Evolutionary conservation across 2,329 filamentous ascomycete species (phyloP).

Genomic region (Pseudopithomyces maydicus): DNA sequence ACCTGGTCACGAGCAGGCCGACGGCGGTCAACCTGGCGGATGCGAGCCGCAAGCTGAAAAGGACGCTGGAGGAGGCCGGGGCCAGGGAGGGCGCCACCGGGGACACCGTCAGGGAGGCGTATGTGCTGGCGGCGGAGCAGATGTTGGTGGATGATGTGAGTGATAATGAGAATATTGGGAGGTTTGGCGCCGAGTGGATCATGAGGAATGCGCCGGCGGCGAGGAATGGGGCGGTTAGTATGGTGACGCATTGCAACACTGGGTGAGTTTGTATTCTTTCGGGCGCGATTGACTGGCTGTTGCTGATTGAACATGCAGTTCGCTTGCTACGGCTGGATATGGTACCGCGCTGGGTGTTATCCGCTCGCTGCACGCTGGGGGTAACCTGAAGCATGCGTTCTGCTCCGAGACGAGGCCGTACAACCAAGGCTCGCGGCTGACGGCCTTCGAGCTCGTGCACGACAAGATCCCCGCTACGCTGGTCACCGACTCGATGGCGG

Average conservation of each 20-base stretch:
- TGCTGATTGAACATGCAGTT: constrained; percentile 59
- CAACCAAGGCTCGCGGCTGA: constrained; percentile 94
- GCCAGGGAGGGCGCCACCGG: constrained; percentile 51
- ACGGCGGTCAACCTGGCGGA: constrained; percentile 95
- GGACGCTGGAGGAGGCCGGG: constrained; percentile 60
- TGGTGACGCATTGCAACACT: constrained; percentile 97
- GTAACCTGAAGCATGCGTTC: constrained; percentile 79
- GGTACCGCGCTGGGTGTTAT: constrained; percentile 95
- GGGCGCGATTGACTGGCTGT: not conserved
- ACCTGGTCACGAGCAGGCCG: constrained; percentile 85
- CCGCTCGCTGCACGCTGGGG: constrained; percentile 72
- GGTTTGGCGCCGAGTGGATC: constrained; percentile 84
- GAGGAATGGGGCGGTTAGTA: constrained; percentile 67
- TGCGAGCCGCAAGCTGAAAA: constrained; percentile 80
- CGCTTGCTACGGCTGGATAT: constrained; percentile 95
- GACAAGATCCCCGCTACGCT: constrained; percentile 90
- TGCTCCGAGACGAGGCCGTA: constrained; percentile 98
- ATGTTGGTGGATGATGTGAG: constrained; percentile 86
- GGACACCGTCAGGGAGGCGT: constrained; percentile 67
- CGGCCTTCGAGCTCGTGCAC: constrained; percentile 94
- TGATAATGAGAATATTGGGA: constrained; percentile 86
- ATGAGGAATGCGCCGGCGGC: constrained; percentile 60
- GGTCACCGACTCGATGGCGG: constrained; percentile 96
- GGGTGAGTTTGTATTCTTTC: constrained; percentile 63
- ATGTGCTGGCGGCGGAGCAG: constrained; percentile 78